These are phyloP conservation scores for Aegilops speltoides DNA, from an alignment of 176 grass and related monocot genomes.

Conservation along the genomic window DNA sequence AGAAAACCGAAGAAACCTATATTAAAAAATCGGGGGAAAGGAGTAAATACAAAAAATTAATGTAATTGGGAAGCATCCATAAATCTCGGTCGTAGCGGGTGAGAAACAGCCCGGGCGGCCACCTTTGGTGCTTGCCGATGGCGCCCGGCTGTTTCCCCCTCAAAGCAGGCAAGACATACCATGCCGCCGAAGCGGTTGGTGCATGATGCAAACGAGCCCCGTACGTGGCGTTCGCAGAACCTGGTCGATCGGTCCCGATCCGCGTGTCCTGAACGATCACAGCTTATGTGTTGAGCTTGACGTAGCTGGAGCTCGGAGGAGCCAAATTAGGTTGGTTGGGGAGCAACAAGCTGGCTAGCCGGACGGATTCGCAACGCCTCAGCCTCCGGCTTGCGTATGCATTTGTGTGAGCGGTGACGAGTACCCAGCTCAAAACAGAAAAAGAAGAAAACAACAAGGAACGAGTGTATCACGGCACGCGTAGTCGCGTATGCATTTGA, in stretches of 20 bases:
- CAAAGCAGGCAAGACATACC: too few species aligned
- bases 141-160: too few species aligned
- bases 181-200: not conserved
- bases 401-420: not conserved
- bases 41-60: too few species aligned
- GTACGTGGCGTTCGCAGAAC: not conserved
- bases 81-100: too few species aligned
- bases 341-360: not conserved
- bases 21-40: too few species aligned
- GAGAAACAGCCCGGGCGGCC: too few species aligned
- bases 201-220: not conserved
- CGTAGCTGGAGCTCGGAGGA: not conserved
- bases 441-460: too few species aligned
- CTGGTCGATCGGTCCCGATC: slow-evolving; percentile 1
- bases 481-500: too few species aligned
- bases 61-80: too few species aligned
- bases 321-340: slow-evolving; percentile 32
- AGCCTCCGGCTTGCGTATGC: not conserved
- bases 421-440: not conserved
- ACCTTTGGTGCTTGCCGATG: too few species aligned
- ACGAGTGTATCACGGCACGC: too few species aligned
- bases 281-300: not conserved
- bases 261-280: slow-evolving; percentile 19
- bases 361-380: not conserved
- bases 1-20: too few species aligned